Evolutionary conservation across 495 filamentous ascomycete genomes (phyloP).

Genomic region (Penicillium simplicissimum): DNA sequence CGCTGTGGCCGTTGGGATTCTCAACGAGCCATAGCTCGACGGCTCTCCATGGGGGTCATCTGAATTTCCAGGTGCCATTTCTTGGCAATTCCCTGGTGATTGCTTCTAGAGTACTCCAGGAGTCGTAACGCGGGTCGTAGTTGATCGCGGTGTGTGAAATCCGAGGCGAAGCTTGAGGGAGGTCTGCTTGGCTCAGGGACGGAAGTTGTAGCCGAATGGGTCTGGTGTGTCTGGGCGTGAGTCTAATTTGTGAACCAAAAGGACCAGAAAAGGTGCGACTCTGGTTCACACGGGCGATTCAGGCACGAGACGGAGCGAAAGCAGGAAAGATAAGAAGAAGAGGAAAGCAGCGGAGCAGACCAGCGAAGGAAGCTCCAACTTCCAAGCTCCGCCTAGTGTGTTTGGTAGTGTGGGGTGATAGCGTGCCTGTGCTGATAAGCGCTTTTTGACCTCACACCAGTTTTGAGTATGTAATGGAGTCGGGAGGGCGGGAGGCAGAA

Average conservation of each 20-base stretch:
- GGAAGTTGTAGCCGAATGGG: background rate
- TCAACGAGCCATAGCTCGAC: conserved; percentile 11
- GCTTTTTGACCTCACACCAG: conserved; percentile 1
- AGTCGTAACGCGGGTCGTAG: background rate
- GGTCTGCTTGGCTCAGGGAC: background rate
- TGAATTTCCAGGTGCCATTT: conserved; percentile 18
- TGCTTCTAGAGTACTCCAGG: background rate
- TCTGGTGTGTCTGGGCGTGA: background rate
- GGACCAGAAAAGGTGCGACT: background rate
- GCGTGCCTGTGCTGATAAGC: conserved; percentile 14
- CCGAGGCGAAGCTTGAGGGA: conserved; percentile 1
- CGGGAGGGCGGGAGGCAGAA: background rate
- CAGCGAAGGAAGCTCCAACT: conserved; percentile 7
- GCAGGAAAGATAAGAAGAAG: conserved; percentile 5
- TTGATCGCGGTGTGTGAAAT: background rate
- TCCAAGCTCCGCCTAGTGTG: conserved; percentile 5
- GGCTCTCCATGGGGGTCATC: conserved; percentile 11
- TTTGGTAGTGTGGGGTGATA: conserved; percentile 14
- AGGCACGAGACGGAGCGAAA: background rate
- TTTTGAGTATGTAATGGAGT: conserved; percentile 9
- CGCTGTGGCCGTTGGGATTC: conserved; percentile 10
- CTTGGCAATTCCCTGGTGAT: background rate
- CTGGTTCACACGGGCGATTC: background rate
- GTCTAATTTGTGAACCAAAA: background rate
- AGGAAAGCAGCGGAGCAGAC: background rate